phyloP scores from a whole-genome alignment of 164 flowering plant species.

The Hamamelis virginiana region DNA sequence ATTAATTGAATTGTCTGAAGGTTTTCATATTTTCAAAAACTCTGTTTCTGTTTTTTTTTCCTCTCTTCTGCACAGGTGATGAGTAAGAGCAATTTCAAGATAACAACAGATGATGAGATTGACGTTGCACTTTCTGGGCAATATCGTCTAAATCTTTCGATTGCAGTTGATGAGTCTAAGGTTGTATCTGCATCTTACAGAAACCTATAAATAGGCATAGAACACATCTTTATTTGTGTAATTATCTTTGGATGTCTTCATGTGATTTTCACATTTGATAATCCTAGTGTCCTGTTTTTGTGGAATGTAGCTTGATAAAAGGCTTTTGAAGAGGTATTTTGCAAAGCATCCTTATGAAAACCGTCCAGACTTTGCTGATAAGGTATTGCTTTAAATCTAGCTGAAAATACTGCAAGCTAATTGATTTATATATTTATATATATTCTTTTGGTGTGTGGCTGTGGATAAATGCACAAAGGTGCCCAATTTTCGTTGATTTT shows the following conservation, averaged over 20 bases:
- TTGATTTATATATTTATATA: no score
- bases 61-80: slow-evolving; percentile 51
- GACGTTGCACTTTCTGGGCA: slow-evolving; percentile 84
- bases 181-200: slow-evolving; percentile 26
- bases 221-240: background rate
- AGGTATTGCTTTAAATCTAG: slow-evolving; percentile 46
- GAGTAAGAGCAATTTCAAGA: slow-evolving; percentile 88
- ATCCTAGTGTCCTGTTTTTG: slow-evolving; percentile 10
- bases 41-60: background rate
- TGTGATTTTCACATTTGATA: background rate
- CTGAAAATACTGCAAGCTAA: background rate
- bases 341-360: slow-evolving; percentile 51
- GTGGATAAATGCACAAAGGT: no score
- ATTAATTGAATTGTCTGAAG: background rate
- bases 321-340: slow-evolving; percentile 66
- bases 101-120: slow-evolving; percentile 69
- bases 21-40: no score
- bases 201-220: background rate
- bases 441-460: no score
- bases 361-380: slow-evolving; percentile 82
- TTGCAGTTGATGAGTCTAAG: slow-evolving; percentile 83
- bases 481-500: no score
- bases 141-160: slow-evolving; percentile 91
- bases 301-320: slow-evolving; percentile 72
- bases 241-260: background rate